Conservation (phyloP, 1,284 basidiomycete genomes). For the Malassezia sp. region DNA sequence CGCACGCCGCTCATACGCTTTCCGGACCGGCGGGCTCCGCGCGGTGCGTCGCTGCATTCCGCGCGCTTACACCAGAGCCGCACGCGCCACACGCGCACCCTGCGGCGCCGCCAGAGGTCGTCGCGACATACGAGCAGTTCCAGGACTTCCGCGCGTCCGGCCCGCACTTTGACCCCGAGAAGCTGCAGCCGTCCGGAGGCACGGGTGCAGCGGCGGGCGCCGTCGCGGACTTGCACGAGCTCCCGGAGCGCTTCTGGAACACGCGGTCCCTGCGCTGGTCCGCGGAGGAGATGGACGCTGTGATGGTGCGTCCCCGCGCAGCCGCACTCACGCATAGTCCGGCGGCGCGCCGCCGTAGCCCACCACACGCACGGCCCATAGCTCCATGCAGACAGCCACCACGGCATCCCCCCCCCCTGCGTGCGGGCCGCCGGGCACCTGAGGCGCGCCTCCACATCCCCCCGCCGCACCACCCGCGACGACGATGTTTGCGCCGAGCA, state of each 20-base stretch:
- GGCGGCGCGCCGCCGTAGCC: conserved; percentile 13
- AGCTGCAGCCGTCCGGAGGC: conserved; percentile 16
- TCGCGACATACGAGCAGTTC: conserved; percentile 31
- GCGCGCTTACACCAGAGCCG: conserved; percentile 13
- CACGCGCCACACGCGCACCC: conserved; percentile 41
- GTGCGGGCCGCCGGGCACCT: no score
- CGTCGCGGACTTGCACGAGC: conserved; percentile 9
- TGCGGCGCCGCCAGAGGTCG: conserved; percentile 32
- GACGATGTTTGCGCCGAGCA: no score
- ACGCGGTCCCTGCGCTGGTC: conserved; percentile 26
- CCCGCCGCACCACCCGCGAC: no score
- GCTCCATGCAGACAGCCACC: no score
- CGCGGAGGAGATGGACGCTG: conserved; percentile 39
- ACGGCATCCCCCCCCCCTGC: no score
- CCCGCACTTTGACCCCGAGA: conserved; percentile 41
- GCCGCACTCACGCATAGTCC: conserved; percentile 6
- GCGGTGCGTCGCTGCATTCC: conserved; percentile 15
- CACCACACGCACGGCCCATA: no score
- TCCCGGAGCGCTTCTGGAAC: conserved; percentile 40
- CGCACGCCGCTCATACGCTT: conserved; percentile 34
- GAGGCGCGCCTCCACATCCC: no score
- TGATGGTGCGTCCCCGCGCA: conserved; percentile 33
- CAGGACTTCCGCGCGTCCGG: conserved; percentile 32
- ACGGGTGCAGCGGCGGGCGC: not conserved
- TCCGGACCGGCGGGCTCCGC: conserved; percentile 31